Evolutionary conservation across 164 flowering plant species (phyloP), one percentile per base, ranked within the genome.

Genomic region (Paratinospora sagittata): DNA sequence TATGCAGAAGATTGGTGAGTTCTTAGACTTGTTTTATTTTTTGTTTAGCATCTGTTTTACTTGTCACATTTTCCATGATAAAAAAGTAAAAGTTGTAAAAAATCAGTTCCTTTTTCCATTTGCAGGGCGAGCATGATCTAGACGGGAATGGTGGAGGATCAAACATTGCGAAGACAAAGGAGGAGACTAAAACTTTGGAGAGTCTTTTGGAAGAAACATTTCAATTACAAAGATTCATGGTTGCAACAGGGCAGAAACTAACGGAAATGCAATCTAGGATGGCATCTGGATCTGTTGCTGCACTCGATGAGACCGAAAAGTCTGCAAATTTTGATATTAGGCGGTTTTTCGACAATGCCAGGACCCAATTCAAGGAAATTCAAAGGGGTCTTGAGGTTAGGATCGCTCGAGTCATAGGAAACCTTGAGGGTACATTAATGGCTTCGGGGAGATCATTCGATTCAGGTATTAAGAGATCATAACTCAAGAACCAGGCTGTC

Each of bases 171-270:
- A 86, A 69, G 74, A 79, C 83, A 37, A 86, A 76, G 72, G 88
- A 81, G 26, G 85, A 85, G 37, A 85, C 84, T 0, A 85, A 76
- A 72, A 66, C 63, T 33, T 81, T 91, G 8, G 89, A 83, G 78
- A 84, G 75, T 39, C 90, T 86, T 74, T 89, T 96, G 0, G 97
- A 87, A 73, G 97, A 96, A 63, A 87, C 95, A 41, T 89, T 96
- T 81, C 98, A 92, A 74, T 83, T 92, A 49, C 99, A 96, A 78
- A 84, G 98, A 74, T 93, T 87, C 72, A 85, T 88, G 58, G 99
- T 96, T 64, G 93, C 97, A 34, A 84, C 98, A 37, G 98, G 98
- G 52, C 99, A 96, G 80, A 96, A 90, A 67, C 27, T 87, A 79
- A 75, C 78, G 82, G 96, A 93, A 79, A 77, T 90, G 64, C 93